phyloP scores from a whole-genome alignment of 306 rosid species.

The Malus orientalis region DNA sequence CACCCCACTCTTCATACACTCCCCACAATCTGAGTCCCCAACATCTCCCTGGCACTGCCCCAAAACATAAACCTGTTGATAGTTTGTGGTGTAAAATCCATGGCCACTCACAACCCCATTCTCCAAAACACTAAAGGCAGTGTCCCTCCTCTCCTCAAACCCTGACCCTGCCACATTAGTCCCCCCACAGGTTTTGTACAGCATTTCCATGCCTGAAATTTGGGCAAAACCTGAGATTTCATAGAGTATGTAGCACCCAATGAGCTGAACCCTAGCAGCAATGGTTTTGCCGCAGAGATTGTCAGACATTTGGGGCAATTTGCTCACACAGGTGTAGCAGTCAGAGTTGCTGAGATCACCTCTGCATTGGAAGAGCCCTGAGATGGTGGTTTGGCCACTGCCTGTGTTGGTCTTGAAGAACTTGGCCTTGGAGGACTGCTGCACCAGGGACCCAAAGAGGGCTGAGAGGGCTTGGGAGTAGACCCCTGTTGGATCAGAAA shows the following conservation, averaged over 20 bases:
- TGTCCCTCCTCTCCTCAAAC: conserved; percentile 71
- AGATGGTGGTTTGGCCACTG: conserved; percentile 47
- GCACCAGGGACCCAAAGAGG: conserved; percentile 59
- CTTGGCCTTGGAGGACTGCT: conserved; percentile 64
- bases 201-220: conserved; percentile 79
- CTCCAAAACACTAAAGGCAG: conserved; percentile 63
- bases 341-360: conserved; percentile 72
- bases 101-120: conserved; percentile 76
- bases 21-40: conserved; percentile 85
- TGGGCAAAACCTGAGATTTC: conserved; percentile 71
- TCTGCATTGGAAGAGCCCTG: conserved; percentile 86
- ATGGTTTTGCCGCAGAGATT: conserved; percentile 64
- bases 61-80: conserved; percentile 60
- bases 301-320: conserved; percentile 50
- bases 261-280: conserved; percentile 76
- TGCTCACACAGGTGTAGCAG: conserved; percentile 73
- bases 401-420: conserved; percentile 70
- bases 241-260: conserved; percentile 75
- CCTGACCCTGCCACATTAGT: conserved; percentile 64
- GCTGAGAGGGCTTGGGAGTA: conserved; percentile 82
- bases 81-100: conserved; percentile 75
- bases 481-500: conserved; percentile 75
- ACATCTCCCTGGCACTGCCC: conserved; percentile 91
- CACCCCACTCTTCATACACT: conserved; percentile 66
- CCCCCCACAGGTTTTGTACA: conserved; percentile 67